These are phyloP conservation scores for Claviceps sp. DNA, from an alignment of 2,329 filamentous ascomycete species.

Conservation along the genomic window DNA sequence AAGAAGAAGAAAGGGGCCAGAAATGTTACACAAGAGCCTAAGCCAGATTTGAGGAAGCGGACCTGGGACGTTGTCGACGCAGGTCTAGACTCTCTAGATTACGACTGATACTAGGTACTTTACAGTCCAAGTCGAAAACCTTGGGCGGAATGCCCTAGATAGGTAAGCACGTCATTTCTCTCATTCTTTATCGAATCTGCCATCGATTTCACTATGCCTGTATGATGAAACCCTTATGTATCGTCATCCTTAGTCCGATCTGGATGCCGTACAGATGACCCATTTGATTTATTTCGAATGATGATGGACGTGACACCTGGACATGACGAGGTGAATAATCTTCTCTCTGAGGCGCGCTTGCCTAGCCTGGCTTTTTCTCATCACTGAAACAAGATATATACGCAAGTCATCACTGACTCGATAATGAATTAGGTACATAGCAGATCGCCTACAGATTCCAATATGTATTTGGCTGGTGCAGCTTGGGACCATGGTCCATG, in stretches of 20 bases:
- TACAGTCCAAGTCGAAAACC: background rate
- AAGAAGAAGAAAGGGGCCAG: slow-evolving; percentile 27
- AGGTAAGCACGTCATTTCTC: slow-evolving; percentile 13
- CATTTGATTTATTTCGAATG: slow-evolving; percentile 14
- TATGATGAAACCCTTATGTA: slow-evolving; percentile 77
- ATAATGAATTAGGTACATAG: background rate
- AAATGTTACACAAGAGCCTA: slow-evolving; percentile 30
- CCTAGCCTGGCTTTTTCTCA: background rate
- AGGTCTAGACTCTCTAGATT: slow-evolving; percentile 46
- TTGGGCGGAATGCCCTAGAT: background rate
- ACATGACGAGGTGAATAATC: slow-evolving; percentile 39
- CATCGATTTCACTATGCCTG: background rate
- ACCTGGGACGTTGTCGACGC: slow-evolving; percentile 54
- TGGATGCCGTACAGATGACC: slow-evolving; percentile 19
- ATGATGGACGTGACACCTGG: slow-evolving; percentile 19
- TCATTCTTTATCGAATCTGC: background rate
- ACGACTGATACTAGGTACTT: slow-evolving; percentile 30
- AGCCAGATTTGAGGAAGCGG: slow-evolving; percentile 50
- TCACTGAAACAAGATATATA: background rate
- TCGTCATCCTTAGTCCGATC: slow-evolving; percentile 96
- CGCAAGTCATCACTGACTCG: background rate
- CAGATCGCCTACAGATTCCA: background rate
- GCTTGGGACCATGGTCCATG: background rate
- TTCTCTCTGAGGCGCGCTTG: slow-evolving; percentile 35
- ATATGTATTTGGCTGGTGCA: background rate